Evolutionary conservation across 805 yeast species (phyloP).

Genomic region (Jamesozyma gamospora): DNA sequence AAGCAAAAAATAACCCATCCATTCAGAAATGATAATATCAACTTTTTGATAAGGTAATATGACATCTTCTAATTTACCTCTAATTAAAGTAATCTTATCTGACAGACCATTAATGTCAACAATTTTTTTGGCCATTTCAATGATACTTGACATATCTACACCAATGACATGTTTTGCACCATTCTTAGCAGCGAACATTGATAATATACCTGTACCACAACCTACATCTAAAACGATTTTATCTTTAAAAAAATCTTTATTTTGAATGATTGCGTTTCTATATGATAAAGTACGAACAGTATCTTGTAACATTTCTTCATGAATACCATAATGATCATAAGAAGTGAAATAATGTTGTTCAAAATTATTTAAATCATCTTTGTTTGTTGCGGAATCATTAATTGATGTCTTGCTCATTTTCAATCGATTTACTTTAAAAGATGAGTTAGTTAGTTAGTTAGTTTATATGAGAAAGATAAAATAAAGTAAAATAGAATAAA

Average conservation of each 20-base stretch:
- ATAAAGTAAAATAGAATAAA: no score
- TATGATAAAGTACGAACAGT: conserved; percentile 84
- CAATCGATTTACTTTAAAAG: no score
- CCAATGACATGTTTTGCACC: conserved; percentile 98
- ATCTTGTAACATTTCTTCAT: conserved; percentile 98
- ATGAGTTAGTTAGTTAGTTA: no score
- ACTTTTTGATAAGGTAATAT: conserved; percentile 76
- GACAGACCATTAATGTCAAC: conserved; percentile 72
- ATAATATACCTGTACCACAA: conserved; percentile 95
- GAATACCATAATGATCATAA: conserved; percentile 94
- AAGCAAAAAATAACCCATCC: conserved; percentile 98
- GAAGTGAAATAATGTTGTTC: conserved; percentile 95
- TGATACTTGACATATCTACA: conserved; percentile 94
- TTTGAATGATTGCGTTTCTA: conserved; percentile 84
- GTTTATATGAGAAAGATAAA: no score
- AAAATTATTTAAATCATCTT: conserved; percentile 47
- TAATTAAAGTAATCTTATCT: conserved; percentile 77
- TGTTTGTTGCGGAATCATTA: conserved; percentile 54
- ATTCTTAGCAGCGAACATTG: conserved; percentile 97
- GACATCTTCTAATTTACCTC: conserved; percentile 93
- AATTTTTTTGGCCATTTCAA: conserved; percentile 90
- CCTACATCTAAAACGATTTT: conserved; percentile 96
- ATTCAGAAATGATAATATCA: conserved; percentile 90
- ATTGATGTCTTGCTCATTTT: conserved; percentile 20
- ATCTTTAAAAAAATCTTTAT: conserved; percentile 80